A percentile compares a stretch with the other conserved stretches of the same genome.
phyloP scores from a whole-genome alignment of 2,329 filamentous ascomycete genomes.

The Furcasterigmium furcatum region DNA sequence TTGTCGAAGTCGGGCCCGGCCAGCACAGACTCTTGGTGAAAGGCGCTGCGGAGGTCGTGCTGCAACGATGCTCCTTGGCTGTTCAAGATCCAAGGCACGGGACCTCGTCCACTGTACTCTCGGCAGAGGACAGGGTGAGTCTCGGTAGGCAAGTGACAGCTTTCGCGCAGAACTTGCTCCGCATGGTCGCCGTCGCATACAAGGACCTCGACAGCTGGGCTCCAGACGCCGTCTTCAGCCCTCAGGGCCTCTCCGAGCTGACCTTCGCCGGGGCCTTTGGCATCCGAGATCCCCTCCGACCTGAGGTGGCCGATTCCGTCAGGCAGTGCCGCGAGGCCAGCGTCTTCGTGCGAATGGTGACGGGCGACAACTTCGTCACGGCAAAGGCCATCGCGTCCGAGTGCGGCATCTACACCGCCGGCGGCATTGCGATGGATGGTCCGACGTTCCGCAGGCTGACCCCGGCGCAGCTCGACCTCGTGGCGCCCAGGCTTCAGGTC shows the following conservation, averaged over 20 bases:
- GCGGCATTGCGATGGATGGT: conserved; percentile 58
- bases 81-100: conserved; percentile 40
- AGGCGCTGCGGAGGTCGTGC: conserved; percentile 50
- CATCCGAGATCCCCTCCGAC: conserved; percentile 12
- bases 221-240: conserved; percentile 56
- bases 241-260: conserved; percentile 27
- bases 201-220: conserved; percentile 67
- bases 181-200: too few relatives aligned
- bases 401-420: conserved; percentile 56
- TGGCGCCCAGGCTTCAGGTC: conserved; percentile 50
- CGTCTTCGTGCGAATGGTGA: conserved; percentile 42
- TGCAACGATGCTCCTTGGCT: conserved; percentile 38
- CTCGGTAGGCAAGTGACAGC: too few relatives aligned
- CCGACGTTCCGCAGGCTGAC: conserved; percentile 54
- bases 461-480: conserved; percentile 42
- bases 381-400: conserved; percentile 42
- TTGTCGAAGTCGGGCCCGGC: conserved; percentile 21
- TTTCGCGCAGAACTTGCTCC: too few relatives aligned
- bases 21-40: conserved; percentile 46
- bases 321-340: conserved; percentile 9
- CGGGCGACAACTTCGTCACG: conserved; percentile 47
- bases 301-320: conserved; percentile 12
- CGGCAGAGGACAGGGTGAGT: conserved; percentile 24
- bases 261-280: conserved; percentile 37
- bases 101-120: conserved; percentile 21